phyloP scores from a whole-genome alignment of 2,329 filamentous ascomycete genomes.

The Cladobotryum protrusum region DNA sequence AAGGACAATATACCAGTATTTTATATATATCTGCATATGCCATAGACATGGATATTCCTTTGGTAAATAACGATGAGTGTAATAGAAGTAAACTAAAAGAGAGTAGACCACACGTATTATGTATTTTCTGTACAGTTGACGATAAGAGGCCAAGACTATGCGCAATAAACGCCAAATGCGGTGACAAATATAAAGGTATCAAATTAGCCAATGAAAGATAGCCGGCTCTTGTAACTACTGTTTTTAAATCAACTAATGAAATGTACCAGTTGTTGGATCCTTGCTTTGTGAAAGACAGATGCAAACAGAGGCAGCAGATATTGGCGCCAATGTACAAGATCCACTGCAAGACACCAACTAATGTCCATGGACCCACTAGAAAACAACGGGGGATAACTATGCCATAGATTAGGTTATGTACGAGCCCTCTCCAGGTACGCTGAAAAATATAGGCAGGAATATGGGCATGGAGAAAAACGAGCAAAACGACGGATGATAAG shows the following conservation, averaged over 20 bases:
- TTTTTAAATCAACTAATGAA: neutral
- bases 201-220: neutral
- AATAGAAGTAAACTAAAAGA: neutral
- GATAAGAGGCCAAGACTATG: neutral
- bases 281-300: neutral
- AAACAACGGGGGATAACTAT: neutral
- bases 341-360: neutral
- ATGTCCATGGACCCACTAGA: neutral
- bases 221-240: neutral
- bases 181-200: neutral
- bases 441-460: neutral
- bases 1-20: neutral
- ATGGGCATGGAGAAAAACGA: neutral
- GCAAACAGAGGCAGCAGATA: neutral
- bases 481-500: neutral
- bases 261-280: no score
- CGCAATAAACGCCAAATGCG: neutral
- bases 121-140: neutral
- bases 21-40: neutral
- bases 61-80: neutral
- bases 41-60: neutral
- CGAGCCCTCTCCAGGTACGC: neutral
- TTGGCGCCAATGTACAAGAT: neutral
- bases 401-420: neutral
- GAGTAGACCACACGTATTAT: neutral